A percentile compares a stretch with the other conserved stretches of the same genome.
These are phyloP conservation scores for Fallopia convolvulus DNA, from an alignment of 148 eudicot genomes.

Conservation along the genomic window DNA sequence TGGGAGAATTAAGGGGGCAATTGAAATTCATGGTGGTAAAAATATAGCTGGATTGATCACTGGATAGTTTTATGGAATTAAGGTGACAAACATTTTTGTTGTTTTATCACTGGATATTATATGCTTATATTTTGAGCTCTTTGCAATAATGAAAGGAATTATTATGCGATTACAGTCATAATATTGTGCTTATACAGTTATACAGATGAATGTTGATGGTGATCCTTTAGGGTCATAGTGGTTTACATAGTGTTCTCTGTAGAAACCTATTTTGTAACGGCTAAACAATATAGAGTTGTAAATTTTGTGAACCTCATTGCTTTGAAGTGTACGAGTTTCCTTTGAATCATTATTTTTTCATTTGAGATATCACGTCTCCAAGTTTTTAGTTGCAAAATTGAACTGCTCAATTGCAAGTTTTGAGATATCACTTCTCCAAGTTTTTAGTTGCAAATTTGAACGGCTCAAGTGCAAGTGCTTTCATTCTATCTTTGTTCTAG, in stretches of 20 bases:
- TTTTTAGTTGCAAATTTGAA: background rate
- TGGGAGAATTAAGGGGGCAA: slow-evolving; percentile 30
- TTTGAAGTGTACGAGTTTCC: background rate
- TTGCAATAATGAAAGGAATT: background rate
- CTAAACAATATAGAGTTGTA: background rate
- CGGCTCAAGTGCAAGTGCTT: background rate
- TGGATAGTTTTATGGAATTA: slow-evolving; percentile 77
- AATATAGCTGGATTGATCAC: slow-evolving; percentile 56
- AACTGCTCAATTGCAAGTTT: too few relatives aligned
- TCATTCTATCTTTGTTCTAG: background rate
- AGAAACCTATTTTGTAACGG: background rate
- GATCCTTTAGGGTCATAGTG: background rate
- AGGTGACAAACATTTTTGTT: slow-evolving; percentile 31
- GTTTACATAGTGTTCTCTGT: background rate
- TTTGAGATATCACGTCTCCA: background rate
- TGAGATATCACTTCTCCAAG: too few relatives aligned
- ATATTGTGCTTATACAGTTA: background rate
- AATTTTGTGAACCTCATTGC: background rate
- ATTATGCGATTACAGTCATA: background rate
- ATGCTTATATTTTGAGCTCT: background rate
- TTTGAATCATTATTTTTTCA: background rate
- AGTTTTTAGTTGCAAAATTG: too few relatives aligned
- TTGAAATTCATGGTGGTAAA: slow-evolving; percentile 32
- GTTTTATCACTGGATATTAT: background rate
- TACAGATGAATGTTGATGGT: background rate